These are phyloP conservation scores for Calocybe indica DNA, from an alignment of 768 basidiomycete genomes.

Conservation along the genomic window DNA sequence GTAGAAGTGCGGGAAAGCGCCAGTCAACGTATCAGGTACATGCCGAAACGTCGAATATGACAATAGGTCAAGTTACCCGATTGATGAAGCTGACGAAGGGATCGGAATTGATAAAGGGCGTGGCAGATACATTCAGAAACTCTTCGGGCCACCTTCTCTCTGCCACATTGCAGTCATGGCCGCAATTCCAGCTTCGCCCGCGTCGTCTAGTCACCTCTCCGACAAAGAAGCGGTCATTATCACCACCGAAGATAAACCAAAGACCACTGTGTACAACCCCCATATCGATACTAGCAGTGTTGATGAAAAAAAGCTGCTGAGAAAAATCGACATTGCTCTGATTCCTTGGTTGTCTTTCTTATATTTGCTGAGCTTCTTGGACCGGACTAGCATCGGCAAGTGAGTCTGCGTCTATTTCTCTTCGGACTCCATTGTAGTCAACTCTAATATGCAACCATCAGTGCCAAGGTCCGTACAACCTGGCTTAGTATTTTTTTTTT, in stretches of 20 bases:
- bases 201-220: constrained; percentile 9
- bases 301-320: constrained; percentile 62
- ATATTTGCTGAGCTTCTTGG: constrained; percentile 67
- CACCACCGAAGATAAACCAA: constrained; percentile 13
- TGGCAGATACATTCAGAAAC: too few species aligned
- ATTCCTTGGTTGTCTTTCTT: constrained; percentile 71
- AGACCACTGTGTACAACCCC: constrained; percentile 32
- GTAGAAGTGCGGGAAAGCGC: too few species aligned
- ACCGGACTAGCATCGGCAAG: constrained; percentile 49
- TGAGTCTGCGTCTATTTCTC: constrained; percentile 22
- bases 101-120: too few species aligned
- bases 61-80: too few species aligned
- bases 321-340: constrained; percentile 64
- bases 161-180: too few species aligned
- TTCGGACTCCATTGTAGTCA: constrained; percentile 1
- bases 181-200: too few species aligned
- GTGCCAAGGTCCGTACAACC: constrained; percentile 35
- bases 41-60: too few species aligned
- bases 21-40: too few species aligned
- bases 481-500: background rate
- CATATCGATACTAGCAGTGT: constrained; percentile 53
- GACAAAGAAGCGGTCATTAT: constrained; percentile 27
- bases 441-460: constrained; percentile 11
- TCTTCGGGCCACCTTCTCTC: too few species aligned
- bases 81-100: too few species aligned